Evolutionary conservation across 1,139 yeast genomes (phyloP), one percentile per base, ranked within the genome.

Genomic region (Zygosaccharomyces pseudobailii): DNA sequence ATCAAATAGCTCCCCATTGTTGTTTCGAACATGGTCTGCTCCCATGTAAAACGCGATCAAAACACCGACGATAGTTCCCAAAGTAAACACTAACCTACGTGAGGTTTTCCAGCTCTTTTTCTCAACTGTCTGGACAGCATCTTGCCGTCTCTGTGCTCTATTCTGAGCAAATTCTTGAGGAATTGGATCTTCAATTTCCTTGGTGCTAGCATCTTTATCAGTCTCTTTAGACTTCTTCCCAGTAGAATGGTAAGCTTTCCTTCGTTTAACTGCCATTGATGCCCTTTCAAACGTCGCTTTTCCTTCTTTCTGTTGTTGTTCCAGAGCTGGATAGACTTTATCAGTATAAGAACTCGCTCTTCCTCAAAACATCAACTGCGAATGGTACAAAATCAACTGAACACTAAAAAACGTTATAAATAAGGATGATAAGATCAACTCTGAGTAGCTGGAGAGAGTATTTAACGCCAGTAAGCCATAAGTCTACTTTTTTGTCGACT

Each of bases 361-460:
- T 19, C 8, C 33, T 40, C 22, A 19, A 40, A 32, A 40, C 30
- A n/a, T 28, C 23, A 25, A 33, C 19, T 10, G 3, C 33, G 13
- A 30, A 9, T 13, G 13, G 33, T 30, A 30, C 33, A 30, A 40
- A 38, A 35, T 13, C 42, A 36, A 24, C 17, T 27, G 19, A 10
- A 40, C 40, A 28, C 28, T 37, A 31, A 36, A 32, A 39, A 23
- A 22, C 36, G 17, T 36, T 8, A 7, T 23, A 25, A 13, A 68
- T 9, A 30, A 24, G 39, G n/a, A 28, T 68, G 71, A 47, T 71
- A 31, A 80, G 96, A 62, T 87, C 96, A 30, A 84, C 87, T 35
- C 71, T 90, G 54, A 84, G 95, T 43, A 83, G 89, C 20, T 76
- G 88, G 68, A 78, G 97, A 57, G 98, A 92, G 68, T 90, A 90